Base-by-base conservation (phyloP, 306 rosid genomes). In the Hylodesmum podocarpum region DNA sequence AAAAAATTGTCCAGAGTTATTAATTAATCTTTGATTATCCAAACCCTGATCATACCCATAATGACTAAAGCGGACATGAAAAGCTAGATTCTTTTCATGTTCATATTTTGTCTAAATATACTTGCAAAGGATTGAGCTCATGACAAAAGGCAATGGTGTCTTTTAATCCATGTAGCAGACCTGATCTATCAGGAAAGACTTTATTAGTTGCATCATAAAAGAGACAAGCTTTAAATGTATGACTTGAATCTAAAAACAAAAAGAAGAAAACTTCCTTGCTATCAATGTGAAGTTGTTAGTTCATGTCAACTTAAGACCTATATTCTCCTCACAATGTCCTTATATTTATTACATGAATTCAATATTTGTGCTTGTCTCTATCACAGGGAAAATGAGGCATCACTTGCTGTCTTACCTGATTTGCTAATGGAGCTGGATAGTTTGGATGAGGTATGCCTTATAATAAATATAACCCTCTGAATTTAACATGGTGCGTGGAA, bases 361-460 rank as follows among this genome's bases (percentile, higher is more conserved):
- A 11, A 18, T 22, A 39, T 39, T 62, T 43, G 36, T 67, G 62
- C 5, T 27, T 54, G 28, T 53, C 16, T 39, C 51, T 76, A 47
- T 39, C 44, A 67, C 91, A 92, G 97, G 80, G 96, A 92, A 78
- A 92, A 92, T 75, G 97, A 92, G 77, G 97, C 97, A 44, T 90
- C 97, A 21, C 93, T 90, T 81, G 90, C 96, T 64, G 93, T 90
- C 64, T 83, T 90, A 75, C 91, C 96, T 39, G 96, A 92, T 73
- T 84, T 92, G 78, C 81, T 92, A 70, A 72, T 84, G 86, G 96
- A 90, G 79, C 93, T 92, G 80, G 96, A 90, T 76, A 71, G 91
- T 78, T 77, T 92, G 96, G 87, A 86, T 58, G 97, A 90, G 96
- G 97, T 92, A 83, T 57, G 41, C 63, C 33, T 40, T 21, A 66